Evolutionary conservation across 2,329 filamentous ascomycete species (phyloP).

Genomic region (Tolypocladium cylindrosporum): DNA sequence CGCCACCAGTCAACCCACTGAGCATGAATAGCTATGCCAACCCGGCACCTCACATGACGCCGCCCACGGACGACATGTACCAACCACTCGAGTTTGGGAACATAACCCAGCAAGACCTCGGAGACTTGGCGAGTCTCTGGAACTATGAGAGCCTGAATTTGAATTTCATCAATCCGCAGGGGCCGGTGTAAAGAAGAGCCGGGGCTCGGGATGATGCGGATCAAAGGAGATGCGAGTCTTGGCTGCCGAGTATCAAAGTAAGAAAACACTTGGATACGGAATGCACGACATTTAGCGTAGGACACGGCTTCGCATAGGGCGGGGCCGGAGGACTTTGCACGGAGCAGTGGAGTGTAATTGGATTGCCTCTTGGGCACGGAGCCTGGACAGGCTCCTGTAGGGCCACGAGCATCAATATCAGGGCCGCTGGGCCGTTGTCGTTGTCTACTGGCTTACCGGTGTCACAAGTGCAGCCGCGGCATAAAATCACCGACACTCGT

Average conservation of each 20-base stretch:
- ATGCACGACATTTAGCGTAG: too few species aligned
- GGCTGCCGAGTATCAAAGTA: too few species aligned
- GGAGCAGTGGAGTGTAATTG: background rate
- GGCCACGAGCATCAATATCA: too few species aligned
- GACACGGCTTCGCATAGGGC: too few species aligned
- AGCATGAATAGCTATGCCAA: background rate
- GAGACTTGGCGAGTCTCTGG: constrained; percentile 21
- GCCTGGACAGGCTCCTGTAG: background rate
- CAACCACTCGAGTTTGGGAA: constrained; percentile 12
- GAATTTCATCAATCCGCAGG: constrained; percentile 14
- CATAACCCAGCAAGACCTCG: constrained; percentile 22
- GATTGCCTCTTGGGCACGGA: background rate
- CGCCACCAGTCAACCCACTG: background rate
- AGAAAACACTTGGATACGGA: too few species aligned
- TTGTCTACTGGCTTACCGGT: background rate
- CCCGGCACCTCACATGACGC: constrained; percentile 6
- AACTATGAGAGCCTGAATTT: constrained; percentile 23
- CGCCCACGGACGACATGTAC: constrained; percentile 6
- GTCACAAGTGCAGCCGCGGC: background rate
- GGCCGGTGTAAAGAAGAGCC: background rate
- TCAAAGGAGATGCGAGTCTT: too few species aligned
- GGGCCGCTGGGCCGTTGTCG: background rate
- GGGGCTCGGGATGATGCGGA: background rate
- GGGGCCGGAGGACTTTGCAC: background rate
- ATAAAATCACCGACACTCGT: background rate